phyloP scores from a whole-genome alignment of 352 stramenopile genomes.

The Thalassiosira mediterranea region DNA sequence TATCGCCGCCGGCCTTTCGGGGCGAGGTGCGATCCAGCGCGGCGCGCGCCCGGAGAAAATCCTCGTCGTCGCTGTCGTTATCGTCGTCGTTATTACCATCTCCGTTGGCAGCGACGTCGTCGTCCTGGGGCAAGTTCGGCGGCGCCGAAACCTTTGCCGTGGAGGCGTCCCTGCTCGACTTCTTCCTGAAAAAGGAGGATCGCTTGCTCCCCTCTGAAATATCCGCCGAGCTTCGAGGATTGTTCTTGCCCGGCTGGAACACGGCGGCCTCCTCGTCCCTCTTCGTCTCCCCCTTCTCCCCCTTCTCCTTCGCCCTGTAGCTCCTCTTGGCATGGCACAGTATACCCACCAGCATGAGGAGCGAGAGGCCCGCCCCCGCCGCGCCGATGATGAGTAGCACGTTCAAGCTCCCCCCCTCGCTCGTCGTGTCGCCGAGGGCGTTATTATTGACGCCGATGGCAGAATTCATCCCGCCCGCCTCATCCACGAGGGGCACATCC shows the following conservation, averaged over 20 bases:
- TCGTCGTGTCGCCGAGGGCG: neutral
- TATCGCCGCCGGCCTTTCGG: no score
- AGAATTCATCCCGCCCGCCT: constrained; percentile 1
- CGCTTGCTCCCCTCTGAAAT: neutral
- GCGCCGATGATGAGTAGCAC: constrained; percentile 43
- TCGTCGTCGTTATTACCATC: neutral
- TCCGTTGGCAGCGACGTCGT: neutral
- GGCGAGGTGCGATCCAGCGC: neutral
- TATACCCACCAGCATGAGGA: constrained; percentile 37
- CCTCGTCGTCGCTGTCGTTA: neutral
- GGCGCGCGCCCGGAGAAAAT: neutral
- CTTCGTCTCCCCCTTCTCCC: constrained; percentile 1
- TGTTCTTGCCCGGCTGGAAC: constrained; percentile 32
- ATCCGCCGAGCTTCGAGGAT: neutral
- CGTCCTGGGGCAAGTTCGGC: neutral
- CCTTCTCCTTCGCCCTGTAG: neutral
- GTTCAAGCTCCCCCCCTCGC: constrained; percentile 11
- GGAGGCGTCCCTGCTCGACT: constrained; percentile 1
- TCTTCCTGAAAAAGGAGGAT: constrained; percentile 20
- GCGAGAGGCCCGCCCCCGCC: constrained; percentile 26
- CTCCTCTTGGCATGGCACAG: constrained; percentile 43
- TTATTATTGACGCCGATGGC: neutral
- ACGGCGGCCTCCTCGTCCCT: constrained; percentile 1
- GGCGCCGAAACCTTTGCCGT: neutral
- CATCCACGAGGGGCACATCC: neutral